phyloP scores from a whole-genome alignment of 805 yeast genomes.

The Candida manassasensis region DNA sequence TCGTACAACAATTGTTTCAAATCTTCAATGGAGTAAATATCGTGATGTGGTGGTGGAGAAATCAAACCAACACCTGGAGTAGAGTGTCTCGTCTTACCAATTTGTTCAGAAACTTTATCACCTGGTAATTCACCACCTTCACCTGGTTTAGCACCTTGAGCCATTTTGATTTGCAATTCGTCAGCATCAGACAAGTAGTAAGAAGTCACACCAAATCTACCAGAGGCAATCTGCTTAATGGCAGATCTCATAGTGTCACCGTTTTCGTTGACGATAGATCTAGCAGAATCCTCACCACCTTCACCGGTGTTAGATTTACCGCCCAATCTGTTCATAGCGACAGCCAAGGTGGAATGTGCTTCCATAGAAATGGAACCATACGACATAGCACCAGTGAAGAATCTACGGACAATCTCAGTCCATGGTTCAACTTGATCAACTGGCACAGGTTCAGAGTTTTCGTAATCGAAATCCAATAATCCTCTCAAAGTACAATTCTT shows the following conservation, averaged over 20 bases:
- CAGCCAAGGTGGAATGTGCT: slow-evolving; percentile 95
- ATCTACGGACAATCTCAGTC: slow-evolving; percentile 97
- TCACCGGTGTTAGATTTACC: slow-evolving; percentile 99
- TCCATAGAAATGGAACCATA: slow-evolving; percentile 98
- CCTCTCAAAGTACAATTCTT: slow-evolving; percentile 93
- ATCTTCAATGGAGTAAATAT: slow-evolving; percentile 96
- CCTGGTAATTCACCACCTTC: slow-evolving; percentile 99
- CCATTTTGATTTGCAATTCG: slow-evolving; percentile 96
- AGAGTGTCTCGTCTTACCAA: slow-evolving; percentile 94
- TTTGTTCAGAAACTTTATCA: slow-evolving; percentile 78
- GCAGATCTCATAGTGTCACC: slow-evolving; percentile 99
- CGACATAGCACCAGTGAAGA: slow-evolving; percentile 99
- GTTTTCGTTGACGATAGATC: slow-evolving; percentile 71
- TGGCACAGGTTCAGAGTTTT: slow-evolving; percentile 69
- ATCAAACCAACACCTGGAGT: slow-evolving; percentile 96
- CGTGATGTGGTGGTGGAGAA: slow-evolving; percentile 99
- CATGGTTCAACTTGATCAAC: slow-evolving; percentile 98
- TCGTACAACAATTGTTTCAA: slow-evolving; percentile 94
- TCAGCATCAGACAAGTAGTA: slow-evolving; percentile 93
- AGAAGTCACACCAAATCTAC: slow-evolving; percentile 97
- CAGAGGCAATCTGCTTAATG: slow-evolving; percentile 95
- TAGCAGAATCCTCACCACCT: slow-evolving; percentile 97
- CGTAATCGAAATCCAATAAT: slow-evolving; percentile 83
- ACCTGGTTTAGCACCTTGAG: slow-evolving; percentile 99
- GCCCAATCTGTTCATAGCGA: slow-evolving; percentile 96